phyloP scores from a whole-genome alignment of 2,329 filamentous ascomycete genomes.

The Dichotomopilus funicola region DNA sequence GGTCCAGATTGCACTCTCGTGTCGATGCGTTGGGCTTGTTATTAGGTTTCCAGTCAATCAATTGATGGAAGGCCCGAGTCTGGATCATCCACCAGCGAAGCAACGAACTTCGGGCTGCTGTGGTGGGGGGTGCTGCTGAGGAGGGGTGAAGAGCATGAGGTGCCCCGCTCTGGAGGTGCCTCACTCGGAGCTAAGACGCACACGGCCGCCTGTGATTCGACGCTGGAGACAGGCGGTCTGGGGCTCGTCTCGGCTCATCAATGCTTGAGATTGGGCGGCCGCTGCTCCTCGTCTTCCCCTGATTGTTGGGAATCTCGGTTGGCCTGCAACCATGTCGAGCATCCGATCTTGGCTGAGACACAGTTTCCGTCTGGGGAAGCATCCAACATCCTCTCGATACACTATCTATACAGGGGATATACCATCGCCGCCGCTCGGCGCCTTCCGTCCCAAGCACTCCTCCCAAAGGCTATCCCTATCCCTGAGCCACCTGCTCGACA shows the following conservation, averaged over 20 bases:
- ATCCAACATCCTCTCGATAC: constrained; percentile 10
- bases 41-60: constrained; percentile 11
- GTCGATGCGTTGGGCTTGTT: constrained; percentile 12
- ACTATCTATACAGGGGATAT: constrained; percentile 17
- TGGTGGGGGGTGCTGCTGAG: constrained; percentile 19
- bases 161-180: constrained; percentile 19
- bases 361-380: neutral
- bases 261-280: constrained; percentile 13
- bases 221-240: constrained; percentile 19
- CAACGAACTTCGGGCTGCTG: constrained; percentile 5
- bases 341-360: constrained; percentile 5
- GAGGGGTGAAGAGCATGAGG: constrained; percentile 8
- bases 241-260: constrained; percentile 22
- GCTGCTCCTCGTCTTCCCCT: neutral
- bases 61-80: neutral
- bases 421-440: neutral
- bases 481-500: neutral
- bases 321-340: neutral
- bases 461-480: too few relatives aligned
- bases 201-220: constrained; percentile 20
- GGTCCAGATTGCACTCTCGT: constrained; percentile 8
- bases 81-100: constrained; percentile 4
- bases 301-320: constrained; percentile 8
- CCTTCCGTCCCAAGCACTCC: too few relatives aligned
- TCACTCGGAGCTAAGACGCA: constrained; percentile 16